Conservation (phyloP, 768 basidiomycete species). For the Suillus weaverae region DNA sequence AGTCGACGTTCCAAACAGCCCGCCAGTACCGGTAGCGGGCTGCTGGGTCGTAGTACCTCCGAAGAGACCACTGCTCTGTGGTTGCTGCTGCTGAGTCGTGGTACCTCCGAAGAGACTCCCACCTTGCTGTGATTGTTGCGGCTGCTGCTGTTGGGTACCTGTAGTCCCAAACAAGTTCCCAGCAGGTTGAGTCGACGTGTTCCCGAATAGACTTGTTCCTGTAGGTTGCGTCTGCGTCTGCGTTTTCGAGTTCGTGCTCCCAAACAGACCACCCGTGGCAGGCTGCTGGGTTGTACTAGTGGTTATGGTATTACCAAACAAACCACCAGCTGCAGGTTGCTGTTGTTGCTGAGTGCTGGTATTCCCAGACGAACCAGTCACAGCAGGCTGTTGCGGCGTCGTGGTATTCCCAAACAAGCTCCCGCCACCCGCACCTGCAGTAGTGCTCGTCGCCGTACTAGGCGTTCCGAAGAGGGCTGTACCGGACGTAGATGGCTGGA, state of each 20-base stretch:
- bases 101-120: constrained; percentile 19
- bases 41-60: constrained; percentile 18
- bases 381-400: constrained; percentile 14
- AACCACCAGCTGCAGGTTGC: constrained; percentile 22
- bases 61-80: constrained; percentile 26
- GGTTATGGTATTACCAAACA: constrained; percentile 24
- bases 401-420: constrained; percentile 11
- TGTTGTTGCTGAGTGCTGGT: constrained; percentile 14
- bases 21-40: constrained; percentile 17
- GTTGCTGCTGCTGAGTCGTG: constrained; percentile 11
- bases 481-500: constrained; percentile 19
- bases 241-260: constrained; percentile 8
- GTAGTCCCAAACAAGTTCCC: constrained; percentile 21
- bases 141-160: constrained; percentile 15
- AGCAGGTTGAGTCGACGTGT: constrained; percentile 15
- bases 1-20: constrained; percentile 18
- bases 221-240: constrained; percentile 5
- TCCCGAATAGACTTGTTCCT: constrained; percentile 23
- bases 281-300: constrained; percentile 16
- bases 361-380: constrained; percentile 18
- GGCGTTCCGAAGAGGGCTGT: neutral
- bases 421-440: constrained; percentile 7
- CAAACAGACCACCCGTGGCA: constrained; percentile 19
- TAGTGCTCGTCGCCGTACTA: neutral
- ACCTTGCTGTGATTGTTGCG: constrained; percentile 6